Base-by-base conservation (phyloP, 2,329 filamentous ascomycete species). In the Aspergillus sclerotialis region DNA sequence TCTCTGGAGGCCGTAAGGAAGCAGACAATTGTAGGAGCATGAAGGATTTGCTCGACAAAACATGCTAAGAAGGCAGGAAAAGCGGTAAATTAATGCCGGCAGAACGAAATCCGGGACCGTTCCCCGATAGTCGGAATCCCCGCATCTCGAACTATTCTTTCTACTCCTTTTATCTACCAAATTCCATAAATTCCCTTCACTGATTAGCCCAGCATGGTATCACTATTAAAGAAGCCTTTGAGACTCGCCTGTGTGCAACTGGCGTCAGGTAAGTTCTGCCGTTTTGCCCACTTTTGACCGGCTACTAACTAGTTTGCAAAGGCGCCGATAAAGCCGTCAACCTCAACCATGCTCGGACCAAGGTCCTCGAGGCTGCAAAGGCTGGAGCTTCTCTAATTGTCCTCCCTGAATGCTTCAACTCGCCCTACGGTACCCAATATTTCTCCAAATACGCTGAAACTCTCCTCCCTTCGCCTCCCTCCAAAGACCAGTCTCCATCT, bases 391-490 rank as follows among this genome's bases (percentile, higher is more conserved):
- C 84, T 37, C 79, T 98, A 39, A 81, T 96, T 45, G 87, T 96
- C 21, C 76, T 98, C 12, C 92, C 92, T 23, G 92, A 98, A 69
- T 98, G 92, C 73, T 98, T 98, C 78, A 98, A 98, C 70, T 93
- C 85, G 27, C 92, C 92, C 7, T 98, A 98, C 64, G 92, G 92
- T 47, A 88, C 80, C 46, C 74, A 87, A 55, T 89, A 82, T 71
- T 98, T 98, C 66, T 82, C 89, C 35, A 76, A 80, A 41, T 96
- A 96, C 62, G 89, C 92, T 47, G 92, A 98, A 65, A 82, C 78
- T 2, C 79, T 96, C n/a, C 70, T 76, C 1, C 86, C 87, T 1
- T 82, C 79, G 3, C 85, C 87, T 17, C 86, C 88, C 0, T 68
- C 79, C 3, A 58, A 68, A 40, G 73, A 77, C 29, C 76, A 83